Evolutionary conservation across 495 filamentous ascomycete species (phyloP).

Genomic region (Podospora pseudoanserina): DNA sequence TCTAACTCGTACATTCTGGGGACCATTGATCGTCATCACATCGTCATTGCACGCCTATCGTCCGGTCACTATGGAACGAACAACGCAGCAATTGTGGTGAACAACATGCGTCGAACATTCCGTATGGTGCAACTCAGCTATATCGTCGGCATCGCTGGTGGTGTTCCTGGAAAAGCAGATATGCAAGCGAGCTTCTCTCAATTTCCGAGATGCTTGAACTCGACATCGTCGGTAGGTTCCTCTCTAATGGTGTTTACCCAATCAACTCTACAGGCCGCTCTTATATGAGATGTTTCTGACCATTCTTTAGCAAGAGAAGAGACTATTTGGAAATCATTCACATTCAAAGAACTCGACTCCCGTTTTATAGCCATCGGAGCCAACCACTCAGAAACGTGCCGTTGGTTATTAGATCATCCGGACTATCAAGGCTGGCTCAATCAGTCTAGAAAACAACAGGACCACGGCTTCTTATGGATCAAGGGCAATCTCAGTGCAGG

Average conservation of each 20-base stretch:
- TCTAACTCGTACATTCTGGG: neutral
- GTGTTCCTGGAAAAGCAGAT: neutral
- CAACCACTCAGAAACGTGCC: conserved; percentile 44
- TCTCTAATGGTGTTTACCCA: too few relatives aligned
- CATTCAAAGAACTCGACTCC: conserved; percentile 38
- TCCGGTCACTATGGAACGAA: neutral
- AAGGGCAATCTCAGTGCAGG: conserved; percentile 54
- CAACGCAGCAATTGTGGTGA: neutral
- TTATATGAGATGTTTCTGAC: too few relatives aligned
- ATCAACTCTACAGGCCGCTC: too few relatives aligned
- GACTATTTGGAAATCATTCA: conserved; percentile 30
- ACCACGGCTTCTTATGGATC: conserved; percentile 54
- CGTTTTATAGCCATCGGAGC: conserved; percentile 36
- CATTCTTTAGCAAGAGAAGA: neutral
- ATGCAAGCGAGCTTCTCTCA: neutral
- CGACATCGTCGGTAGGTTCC: too few relatives aligned
- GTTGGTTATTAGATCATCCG: conserved; percentile 44
- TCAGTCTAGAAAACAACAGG: conserved; percentile 19
- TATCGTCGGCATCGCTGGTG: neutral
- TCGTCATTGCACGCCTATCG: neutral
- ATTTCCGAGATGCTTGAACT: too few relatives aligned
- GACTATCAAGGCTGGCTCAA: conserved; percentile 48
- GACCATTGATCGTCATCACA: neutral
- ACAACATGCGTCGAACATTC: neutral
- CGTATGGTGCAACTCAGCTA: neutral